These are phyloP conservation scores for Melanopsichium pennsylvanicum DNA, from an alignment of 1,284 basidiomycete species.

Conservation along the genomic window DNA sequence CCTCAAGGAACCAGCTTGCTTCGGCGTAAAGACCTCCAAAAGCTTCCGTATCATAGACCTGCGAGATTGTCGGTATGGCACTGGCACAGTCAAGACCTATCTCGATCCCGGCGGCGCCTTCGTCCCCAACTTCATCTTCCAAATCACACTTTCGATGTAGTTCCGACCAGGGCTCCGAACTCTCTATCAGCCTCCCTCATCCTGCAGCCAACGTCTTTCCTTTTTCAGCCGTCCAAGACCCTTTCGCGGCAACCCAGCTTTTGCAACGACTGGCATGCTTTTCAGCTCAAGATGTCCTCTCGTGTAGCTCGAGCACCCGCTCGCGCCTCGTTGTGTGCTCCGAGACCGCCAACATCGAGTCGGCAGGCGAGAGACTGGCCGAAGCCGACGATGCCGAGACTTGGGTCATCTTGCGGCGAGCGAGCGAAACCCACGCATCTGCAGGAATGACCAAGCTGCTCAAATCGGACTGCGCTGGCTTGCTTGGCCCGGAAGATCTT, in stretches of 20 bases:
- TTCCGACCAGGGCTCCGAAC: conserved; percentile 26
- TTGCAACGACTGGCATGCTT: conserved; percentile 18
- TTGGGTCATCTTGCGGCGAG: conserved; percentile 24
- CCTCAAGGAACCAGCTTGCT: too few species aligned
- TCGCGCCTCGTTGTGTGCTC: conserved; percentile 26
- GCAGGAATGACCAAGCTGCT: conserved; percentile 6
- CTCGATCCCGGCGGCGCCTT: conserved; percentile 19
- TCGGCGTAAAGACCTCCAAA: too few species aligned
- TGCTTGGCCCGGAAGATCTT: conserved; percentile 39
- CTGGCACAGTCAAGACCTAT: conserved; percentile 27
- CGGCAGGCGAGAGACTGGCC: conserved; percentile 24
- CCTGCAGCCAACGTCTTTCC: neutral
- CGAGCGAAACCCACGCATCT: neutral
- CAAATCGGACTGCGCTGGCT: conserved; percentile 23
- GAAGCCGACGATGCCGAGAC: conserved; percentile 21
- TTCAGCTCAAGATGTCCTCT: conserved; percentile 28
- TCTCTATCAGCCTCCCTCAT: conserved; percentile 19
- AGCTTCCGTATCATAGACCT: too few species aligned
- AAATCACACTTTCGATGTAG: conserved; percentile 22
- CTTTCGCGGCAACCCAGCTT: conserved; percentile 15
- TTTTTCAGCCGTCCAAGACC: conserved; percentile 12
- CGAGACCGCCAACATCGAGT: conserved; percentile 23
- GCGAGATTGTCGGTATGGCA: conserved; percentile 7
- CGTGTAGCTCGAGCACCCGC: conserved; percentile 2
- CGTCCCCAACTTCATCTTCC: conserved; percentile 7